A percentile compares a stretch with the other conserved stretches of the same genome.
Evolutionary conservation across 2,329 filamentous ascomycete species (phyloP).

Genomic region (Alternaria atra): DNA sequence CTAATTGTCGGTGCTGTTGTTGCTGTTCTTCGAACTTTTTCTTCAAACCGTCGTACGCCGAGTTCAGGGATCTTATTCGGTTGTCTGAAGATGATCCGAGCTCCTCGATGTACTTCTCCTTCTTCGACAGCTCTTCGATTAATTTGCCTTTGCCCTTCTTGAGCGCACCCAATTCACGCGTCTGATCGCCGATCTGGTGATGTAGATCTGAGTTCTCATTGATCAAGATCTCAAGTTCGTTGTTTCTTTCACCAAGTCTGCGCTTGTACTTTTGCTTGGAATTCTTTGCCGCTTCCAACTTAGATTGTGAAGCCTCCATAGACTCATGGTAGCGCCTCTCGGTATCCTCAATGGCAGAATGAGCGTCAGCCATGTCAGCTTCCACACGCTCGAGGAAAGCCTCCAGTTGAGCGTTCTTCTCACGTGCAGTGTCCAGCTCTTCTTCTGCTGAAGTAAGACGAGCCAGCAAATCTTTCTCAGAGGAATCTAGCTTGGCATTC

Average conservation of each 20-base stretch:
- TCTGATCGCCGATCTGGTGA: constrained; percentile 35
- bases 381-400: constrained; percentile 44
- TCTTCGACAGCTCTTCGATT: constrained; percentile 34
- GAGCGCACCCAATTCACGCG: constrained; percentile 35
- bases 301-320: constrained; percentile 41
- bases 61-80: constrained; percentile 31
- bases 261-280: constrained; percentile 45
- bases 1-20: constrained; percentile 20
- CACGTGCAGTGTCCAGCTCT: constrained; percentile 39
- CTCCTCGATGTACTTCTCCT: constrained; percentile 40
- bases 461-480: constrained; percentile 39
- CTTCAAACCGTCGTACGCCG: constrained; percentile 31
- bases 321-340: constrained; percentile 40
- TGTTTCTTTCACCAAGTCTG: constrained; percentile 36
- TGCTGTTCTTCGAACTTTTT: constrained; percentile 29
- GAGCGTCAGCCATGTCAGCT: constrained; percentile 41
- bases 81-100: constrained; percentile 32
- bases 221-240: constrained; percentile 40
- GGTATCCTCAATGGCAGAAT: constrained; percentile 43
- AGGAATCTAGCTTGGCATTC: constrained; percentile 38
- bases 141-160: constrained; percentile 34
- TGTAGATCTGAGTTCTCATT: constrained; percentile 42
- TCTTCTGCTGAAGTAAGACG: constrained; percentile 44
- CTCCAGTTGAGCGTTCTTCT: constrained; percentile 45
- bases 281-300: constrained; percentile 36